These are phyloP conservation scores for Neoboletus brunneissimus DNA, from an alignment of 768 basidiomycete species.

Conservation along the genomic window DNA sequence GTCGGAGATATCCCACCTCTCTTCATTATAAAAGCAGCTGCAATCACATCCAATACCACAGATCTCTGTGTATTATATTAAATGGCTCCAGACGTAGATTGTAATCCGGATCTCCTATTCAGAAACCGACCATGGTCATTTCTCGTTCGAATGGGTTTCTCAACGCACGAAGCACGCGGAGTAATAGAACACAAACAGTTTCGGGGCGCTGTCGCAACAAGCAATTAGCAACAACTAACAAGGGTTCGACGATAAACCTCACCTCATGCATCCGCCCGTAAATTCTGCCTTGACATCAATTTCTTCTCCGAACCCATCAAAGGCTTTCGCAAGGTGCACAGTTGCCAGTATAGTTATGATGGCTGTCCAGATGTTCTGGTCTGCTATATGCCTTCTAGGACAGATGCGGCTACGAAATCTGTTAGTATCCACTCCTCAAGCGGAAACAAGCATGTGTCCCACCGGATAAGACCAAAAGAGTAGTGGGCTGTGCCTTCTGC, in stretches of 20 bases:
- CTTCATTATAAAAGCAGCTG: slow-evolving; percentile 1
- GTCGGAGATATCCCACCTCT: slow-evolving; percentile 3
- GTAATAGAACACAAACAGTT: slow-evolving; percentile 27
- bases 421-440: not conserved
- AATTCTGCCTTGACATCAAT: slow-evolving; percentile 27
- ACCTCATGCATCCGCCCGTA: slow-evolving; percentile 22
- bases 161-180: slow-evolving; percentile 10
- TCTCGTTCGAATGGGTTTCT: slow-evolving; percentile 17
- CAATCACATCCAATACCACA: slow-evolving; percentile 7
- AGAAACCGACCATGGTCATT: not conserved
- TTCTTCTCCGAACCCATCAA: slow-evolving; percentile 30
- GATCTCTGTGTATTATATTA: not conserved
- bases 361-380: slow-evolving; percentile 32
- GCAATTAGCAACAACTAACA: not conserved
- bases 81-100: not conserved
- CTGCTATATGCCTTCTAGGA: slow-evolving; percentile 35
- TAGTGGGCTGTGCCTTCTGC: not conserved
- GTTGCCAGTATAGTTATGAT: slow-evolving; percentile 33
- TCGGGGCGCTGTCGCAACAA: slow-evolving; percentile 16
- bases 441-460: not conserved
- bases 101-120: not conserved
- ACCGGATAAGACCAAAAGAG: slow-evolving; percentile 30
- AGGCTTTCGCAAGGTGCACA: slow-evolving; percentile 25
- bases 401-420: slow-evolving; percentile 25
- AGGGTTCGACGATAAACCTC: not conserved